A percentile compares a stretch with the other conserved stretches of the same genome.
Conservation (phyloP, 2,329 filamentous ascomycete species). For the Hymenoscyphus infarciens region DNA sequence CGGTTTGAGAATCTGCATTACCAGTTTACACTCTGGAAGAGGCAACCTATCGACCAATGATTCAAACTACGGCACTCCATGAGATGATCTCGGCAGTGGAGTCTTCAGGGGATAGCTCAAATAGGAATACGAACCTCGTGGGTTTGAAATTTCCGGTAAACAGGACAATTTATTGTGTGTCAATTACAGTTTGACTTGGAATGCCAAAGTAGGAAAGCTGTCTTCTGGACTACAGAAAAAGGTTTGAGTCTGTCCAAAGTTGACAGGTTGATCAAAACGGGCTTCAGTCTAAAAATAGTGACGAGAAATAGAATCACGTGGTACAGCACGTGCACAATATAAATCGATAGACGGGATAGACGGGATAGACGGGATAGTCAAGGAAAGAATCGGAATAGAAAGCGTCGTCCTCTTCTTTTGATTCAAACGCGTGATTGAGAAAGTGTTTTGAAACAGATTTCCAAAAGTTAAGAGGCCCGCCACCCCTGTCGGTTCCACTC, state of each 20-base stretch:
- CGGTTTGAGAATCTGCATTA: not conserved
- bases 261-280: not conserved
- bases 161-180: not conserved
- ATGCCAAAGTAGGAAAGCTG: not conserved
- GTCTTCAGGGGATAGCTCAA: not conserved
- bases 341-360: no score
- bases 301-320: no score
- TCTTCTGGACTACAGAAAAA: not conserved
- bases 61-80: not conserved
- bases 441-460: no score
- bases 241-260: not conserved
- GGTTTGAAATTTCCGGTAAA: not conserved
- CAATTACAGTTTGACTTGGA: not conserved
- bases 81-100: slow-evolving; percentile 1
- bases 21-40: not conserved
- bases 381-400: no score
- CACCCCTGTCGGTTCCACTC: no score
- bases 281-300: not conserved
- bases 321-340: no score
- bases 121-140: not conserved
- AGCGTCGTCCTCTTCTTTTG: no score
- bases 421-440: no score
- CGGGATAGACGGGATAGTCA: no score
- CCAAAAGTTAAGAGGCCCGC: no score
- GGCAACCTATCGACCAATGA: not conserved